phyloP scores from a whole-genome alignment of 768 basidiomycete genomes.

The Hirschioporus abietinus region DNA sequence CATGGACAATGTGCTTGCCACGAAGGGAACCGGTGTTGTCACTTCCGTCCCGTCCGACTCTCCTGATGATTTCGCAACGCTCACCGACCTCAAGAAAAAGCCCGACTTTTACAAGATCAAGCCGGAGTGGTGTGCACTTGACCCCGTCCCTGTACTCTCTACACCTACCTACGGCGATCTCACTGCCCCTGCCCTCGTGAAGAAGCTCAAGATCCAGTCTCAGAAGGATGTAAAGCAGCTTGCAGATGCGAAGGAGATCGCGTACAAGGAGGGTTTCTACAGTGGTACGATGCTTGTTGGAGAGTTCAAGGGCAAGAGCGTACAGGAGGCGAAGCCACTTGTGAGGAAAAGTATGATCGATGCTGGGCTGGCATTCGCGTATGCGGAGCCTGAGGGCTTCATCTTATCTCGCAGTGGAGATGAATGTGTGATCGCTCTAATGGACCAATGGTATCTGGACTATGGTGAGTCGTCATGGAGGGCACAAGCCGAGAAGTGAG shows the following conservation, averaged over 20 bases:
- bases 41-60: constrained; percentile 98
- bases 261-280: constrained; percentile 99
- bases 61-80: constrained; percentile 90
- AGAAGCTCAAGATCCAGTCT: constrained; percentile 90
- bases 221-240: constrained; percentile 93
- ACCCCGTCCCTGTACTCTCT: constrained; percentile 81
- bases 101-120: constrained; percentile 95
- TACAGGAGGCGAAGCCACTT: constrained; percentile 88
- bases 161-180: constrained; percentile 93
- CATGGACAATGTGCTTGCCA: constrained; percentile 98
- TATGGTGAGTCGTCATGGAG: constrained; percentile 94
- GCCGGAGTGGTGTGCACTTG: constrained; percentile 76
- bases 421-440: constrained; percentile 95
- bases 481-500: constrained; percentile 74
- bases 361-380: constrained; percentile 73
- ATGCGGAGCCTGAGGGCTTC: constrained; percentile 92
- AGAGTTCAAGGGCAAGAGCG: constrained; percentile 82
- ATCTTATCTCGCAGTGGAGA: constrained; percentile 90
- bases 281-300: constrained; percentile 87
- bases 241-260: constrained; percentile 93
- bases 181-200: constrained; percentile 77
- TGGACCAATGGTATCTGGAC: constrained; percentile 99
- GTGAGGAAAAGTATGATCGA: constrained; percentile 83
- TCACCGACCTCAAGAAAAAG: constrained; percentile 92
- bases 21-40: constrained; percentile 98